Evolutionary conservation across 257 asterid genomes (phyloP), one percentile per base, ranked within the genome.

Genomic region (Nicotiana tabacum): DNA sequence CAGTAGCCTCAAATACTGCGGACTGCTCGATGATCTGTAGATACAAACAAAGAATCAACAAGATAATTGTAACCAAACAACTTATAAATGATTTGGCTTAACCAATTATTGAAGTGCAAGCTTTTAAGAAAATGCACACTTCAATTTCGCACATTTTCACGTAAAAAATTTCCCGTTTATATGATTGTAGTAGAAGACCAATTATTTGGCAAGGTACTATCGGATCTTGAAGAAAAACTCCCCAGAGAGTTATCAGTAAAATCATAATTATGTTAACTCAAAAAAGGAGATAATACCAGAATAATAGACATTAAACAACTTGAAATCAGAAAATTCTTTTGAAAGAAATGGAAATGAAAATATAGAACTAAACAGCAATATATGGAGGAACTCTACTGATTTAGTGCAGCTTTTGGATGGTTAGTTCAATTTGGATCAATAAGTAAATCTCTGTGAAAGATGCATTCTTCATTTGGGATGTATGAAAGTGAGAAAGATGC

Each of bases 11-110:
- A 86, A 92, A 89, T 67, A 88, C 87, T 43, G 89, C 91, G 2
- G 99, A 94, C 88, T 89, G 98, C 85, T 94, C 98, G 81, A 90
- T 90, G 82, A 94, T 88, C 98, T 96, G 91, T 21, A 84, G 79
- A 83, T 57, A 77, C 17, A 74, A 70, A 78, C 82, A 27, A 61
- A 80, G 68, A 15, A 55, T 35, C 9, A 79, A 13, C 6, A 51
- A 51, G 2, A 13, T 13, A 51, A 11, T 3, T 4, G 27, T 57
- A 57, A 74, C 39, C 37, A 18, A 27, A 24, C 10, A 72, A 24
- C 79, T 70, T 5, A 70, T 70, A 39, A 61, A 39, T 12, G 11
- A 43, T 48, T 29, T 72, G 60, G 60, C 6, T 13, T 74, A 13
- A 27, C 79, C 43, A 70, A 46, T 21, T 11, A 70, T 15, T 0